Base-by-base conservation (phyloP, 2,329 filamentous ascomycete genomes). In the Cytospora chrysosperma region DNA sequence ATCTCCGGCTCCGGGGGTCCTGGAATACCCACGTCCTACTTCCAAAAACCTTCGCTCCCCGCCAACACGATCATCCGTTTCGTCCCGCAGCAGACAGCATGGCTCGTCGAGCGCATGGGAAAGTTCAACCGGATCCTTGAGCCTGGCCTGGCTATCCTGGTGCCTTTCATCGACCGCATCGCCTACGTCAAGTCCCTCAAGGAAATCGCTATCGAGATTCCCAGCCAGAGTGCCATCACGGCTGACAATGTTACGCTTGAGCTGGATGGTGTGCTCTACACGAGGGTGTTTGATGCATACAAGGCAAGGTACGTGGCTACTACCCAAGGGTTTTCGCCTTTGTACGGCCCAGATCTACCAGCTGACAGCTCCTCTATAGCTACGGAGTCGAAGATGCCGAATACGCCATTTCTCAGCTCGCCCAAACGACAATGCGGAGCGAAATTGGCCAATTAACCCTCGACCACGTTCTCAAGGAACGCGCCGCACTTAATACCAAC, bases 51-150 rank as follows among this genome's bases (percentile, higher is more conserved):
- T 15, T 81, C 84, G 26, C 83, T 97, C 59, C 95, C 95, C 30
- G 91, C 93, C 70, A 99, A 99, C 79, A 99, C 95, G 4, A 82
- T 99, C 67, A 82, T 99, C 71, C 92, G 94, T 65, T 99, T 98
- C 78, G 95, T 99, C 50, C 95, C 95, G n/a, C 95, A 99, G 79
- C 95, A 99, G 81, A 98, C 94, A 71, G 95, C 95, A 76, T 99
- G 95, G 95, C 94, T 99, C 65, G 95, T 99, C 63, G 95, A 99
- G 85, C 93, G 95, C 74, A 99, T 99, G 95, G 95, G 95, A 72
- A 95, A 93, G 78, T 99, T 97, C 81, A 90, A 92, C 79, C 86
- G 93, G 65, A 97, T 99, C 72, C 81, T 99, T 57, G 87, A 97
- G 71, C 95, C 95, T 4, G 95, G 95, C 63, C 82, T 99, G 67